These are phyloP conservation scores for Nannochloropsis salina DNA, from an alignment of 108 stramenopile genomes.

Conservation along the genomic window DNA sequence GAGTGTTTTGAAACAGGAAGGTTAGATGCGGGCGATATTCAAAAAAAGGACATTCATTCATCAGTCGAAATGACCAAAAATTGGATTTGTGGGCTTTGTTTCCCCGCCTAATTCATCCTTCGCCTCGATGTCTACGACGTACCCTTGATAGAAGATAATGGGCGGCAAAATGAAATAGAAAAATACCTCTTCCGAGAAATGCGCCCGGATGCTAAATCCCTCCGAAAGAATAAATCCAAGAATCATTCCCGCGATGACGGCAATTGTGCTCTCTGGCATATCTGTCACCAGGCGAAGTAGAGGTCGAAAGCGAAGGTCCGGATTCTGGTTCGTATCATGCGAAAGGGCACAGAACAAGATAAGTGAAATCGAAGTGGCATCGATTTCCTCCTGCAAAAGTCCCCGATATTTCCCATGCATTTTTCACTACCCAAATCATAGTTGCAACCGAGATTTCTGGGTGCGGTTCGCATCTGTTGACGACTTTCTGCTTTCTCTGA, in stretches of 20 bases:
- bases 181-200: slow-evolving; percentile 52
- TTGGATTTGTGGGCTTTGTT: background rate
- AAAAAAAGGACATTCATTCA: background rate
- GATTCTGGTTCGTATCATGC: background rate
- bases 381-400: too few relatives aligned
- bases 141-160: slow-evolving; percentile 54
- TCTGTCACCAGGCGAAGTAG: background rate
- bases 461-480: too few relatives aligned
- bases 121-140: background rate
- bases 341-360: too few relatives aligned
- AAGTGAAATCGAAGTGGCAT: too few relatives aligned
- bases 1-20: background rate
- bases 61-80: background rate
- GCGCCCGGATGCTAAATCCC: slow-evolving; percentile 3
- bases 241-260: background rate
- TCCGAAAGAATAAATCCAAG: background rate
- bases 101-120: background rate
- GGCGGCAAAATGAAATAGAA: slow-evolving; percentile 57
- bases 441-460: too few relatives aligned
- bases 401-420: too few relatives aligned
- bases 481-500: too few relatives aligned
- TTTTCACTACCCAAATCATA: too few relatives aligned
- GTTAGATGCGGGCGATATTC: background rate
- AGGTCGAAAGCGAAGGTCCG: background rate
- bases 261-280: slow-evolving; percentile 2